Percentiles rank a stretch among this genome's conserved stretches.
These are phyloP conservation scores for Psophocarpus tetragonolobus DNA, from an alignment of 306 rosid species.

Conservation along the genomic window DNA sequence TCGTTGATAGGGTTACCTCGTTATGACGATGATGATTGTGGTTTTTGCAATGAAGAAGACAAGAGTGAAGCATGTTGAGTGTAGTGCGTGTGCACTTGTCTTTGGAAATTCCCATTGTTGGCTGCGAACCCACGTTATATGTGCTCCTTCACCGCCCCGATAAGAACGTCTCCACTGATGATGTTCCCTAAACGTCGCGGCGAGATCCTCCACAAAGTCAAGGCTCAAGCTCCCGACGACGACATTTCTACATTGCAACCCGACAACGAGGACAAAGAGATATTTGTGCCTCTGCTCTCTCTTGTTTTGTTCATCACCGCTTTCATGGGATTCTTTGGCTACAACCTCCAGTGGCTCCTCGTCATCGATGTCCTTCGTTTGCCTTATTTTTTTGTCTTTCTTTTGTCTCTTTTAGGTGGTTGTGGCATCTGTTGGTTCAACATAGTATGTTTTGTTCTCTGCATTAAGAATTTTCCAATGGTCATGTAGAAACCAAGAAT, in stretches of 20 bases:
- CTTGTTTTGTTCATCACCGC: slow-evolving; percentile 75
- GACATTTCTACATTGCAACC: too few relatives aligned
- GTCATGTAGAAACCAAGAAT: too few relatives aligned
- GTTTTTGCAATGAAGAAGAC: not conserved
- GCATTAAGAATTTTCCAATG: too few relatives aligned
- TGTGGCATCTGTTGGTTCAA: too few relatives aligned
- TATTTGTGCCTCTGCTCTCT: slow-evolving; percentile 64
- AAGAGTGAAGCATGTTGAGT: slow-evolving; percentile 77
- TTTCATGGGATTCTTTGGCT: slow-evolving; percentile 72
- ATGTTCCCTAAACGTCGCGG: slow-evolving; percentile 76
- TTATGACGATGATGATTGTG: slow-evolving; percentile 40
- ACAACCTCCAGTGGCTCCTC: slow-evolving; percentile 84
- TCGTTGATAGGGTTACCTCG: slow-evolving; percentile 38
- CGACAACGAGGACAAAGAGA: too few relatives aligned
- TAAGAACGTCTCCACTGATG: slow-evolving; percentile 55
- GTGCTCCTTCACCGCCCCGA: slow-evolving; percentile 84
- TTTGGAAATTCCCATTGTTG: slow-evolving; percentile 96
- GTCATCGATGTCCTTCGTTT: slow-evolving; percentile 47
- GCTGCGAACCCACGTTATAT: slow-evolving; percentile 94
- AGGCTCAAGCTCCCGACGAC: too few relatives aligned
- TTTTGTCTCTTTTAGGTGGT: too few relatives aligned
- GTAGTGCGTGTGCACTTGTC: slow-evolving; percentile 96
- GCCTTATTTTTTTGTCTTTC: slow-evolving; percentile 50
- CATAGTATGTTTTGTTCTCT: too few relatives aligned
- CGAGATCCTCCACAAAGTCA: too few relatives aligned